A percentile compares a stretch with the other conserved stretches of the same genome.
Evolutionary conservation across 1,284 basidiomycete species (phyloP).

Genomic region (Trametes versicolor): DNA sequence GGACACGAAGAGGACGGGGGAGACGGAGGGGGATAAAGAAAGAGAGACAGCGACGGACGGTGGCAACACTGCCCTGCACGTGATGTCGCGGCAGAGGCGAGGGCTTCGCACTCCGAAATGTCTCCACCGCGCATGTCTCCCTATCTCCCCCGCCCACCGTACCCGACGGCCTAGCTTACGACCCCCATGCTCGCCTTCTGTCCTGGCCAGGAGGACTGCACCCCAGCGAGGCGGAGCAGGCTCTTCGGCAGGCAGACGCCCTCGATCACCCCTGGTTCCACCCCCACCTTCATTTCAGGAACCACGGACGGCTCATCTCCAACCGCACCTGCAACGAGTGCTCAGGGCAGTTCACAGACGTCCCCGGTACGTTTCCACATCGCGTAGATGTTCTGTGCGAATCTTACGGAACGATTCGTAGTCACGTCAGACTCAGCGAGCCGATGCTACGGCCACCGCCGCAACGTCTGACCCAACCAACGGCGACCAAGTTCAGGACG

Average conservation of each 20-base stretch:
- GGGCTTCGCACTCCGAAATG: conserved; percentile 1
- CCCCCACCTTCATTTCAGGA: conserved; percentile 9
- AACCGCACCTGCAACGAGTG: background rate
- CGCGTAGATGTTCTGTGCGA: background rate
- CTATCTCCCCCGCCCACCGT: background rate
- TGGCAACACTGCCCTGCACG: conserved; percentile 22
- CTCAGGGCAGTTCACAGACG: background rate
- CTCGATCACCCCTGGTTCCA: conserved; percentile 22
- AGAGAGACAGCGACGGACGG: background rate
- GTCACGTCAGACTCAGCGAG: conserved; percentile 16
- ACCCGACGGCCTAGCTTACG: conserved; percentile 8
- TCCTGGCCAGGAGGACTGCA: conserved; percentile 8
- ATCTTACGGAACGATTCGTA: background rate
- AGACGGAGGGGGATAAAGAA: background rate
- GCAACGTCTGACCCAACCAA: conserved; percentile 17
- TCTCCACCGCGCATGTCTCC: conserved; percentile 19
- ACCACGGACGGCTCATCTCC: conserved; percentile 9
- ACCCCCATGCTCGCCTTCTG: background rate
- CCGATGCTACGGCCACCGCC: conserved; percentile 14
- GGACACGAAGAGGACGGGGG: background rate
- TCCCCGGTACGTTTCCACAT: background rate
- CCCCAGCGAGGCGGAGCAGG: conserved; percentile 7
- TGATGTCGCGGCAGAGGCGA: conserved; percentile 7
- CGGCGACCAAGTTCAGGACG: conserved; percentile 4
- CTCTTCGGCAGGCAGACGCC: conserved; percentile 28